Evolutionary conservation across 345 rosid genomes (phyloP), one percentile per base, ranked within the genome.

Genomic region (Populus ilicifolia): DNA sequence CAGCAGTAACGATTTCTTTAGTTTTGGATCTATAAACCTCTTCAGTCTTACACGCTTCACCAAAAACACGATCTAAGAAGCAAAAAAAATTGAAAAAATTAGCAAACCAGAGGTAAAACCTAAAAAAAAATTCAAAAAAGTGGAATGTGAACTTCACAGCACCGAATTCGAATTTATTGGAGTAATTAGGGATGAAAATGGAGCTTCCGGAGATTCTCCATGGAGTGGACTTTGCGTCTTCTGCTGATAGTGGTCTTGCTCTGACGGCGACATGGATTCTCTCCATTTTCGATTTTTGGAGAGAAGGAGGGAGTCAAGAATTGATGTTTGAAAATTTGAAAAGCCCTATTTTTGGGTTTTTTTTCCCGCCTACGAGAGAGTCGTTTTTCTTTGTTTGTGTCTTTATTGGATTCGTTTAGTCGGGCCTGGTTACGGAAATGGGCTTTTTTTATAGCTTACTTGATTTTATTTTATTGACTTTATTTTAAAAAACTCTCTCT

Each of bases 211-310:
- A 86, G 76, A 95, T 85, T 75, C 85, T 85, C 99, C 99, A 95
- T 4, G 98, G 98, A 75, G 93, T 93, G 27, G 88, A 71, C 81
- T 84, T 90, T 4, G 92, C 87, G 63, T 95, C 99, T 80, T 93
- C 99, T 62, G 85, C 64, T 14, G 96, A 85, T 11, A 95, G 84
- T 3, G 99, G 98, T 74, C 97, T 86, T 18, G 99, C 82, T 77
- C 98, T 77, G 33, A 95, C 94, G 8, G 96, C 83, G 5, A 95
- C 99, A 71, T 93, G 90, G 13, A 95, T 93, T 70, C 96, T 86
- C 86, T 95, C 98, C 99, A 95, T 95, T 71, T 46, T 6, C 16
- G 65, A 38, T 18, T 23, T 16, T 2, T 18, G 39, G 8, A 39
- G 54, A 39, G 64, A 23, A 23, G 30, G 8, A 54, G 16, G 23